These are phyloP conservation scores for Candida maris DNA, from an alignment of 805 yeast genomes.

Conservation along the genomic window DNA sequence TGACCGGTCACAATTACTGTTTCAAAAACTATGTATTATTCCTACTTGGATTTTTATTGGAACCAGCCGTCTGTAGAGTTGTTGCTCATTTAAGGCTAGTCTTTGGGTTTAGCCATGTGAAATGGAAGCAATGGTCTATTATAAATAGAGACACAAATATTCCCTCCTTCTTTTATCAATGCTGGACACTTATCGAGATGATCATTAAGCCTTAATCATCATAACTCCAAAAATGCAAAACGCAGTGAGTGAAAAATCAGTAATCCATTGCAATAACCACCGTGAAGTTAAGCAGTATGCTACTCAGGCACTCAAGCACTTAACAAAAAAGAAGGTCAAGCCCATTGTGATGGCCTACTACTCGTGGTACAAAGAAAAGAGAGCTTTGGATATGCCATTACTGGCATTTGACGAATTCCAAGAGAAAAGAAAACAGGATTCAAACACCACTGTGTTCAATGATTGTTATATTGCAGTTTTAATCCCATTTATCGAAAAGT, in stretches of 20 bases:
- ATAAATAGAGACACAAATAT: no score
- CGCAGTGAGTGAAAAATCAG: background rate
- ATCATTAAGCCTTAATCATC: no score
- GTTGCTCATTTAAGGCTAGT: no score
- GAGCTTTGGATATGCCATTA: slow-evolving; percentile 1
- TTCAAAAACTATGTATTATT: no score
- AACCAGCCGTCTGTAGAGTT: no score
- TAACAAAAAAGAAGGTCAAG: slow-evolving; percentile 23
- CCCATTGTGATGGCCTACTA: slow-evolving; percentile 18
- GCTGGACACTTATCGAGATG: no score
- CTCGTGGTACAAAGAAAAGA: slow-evolving; percentile 16
- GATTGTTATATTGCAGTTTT: slow-evolving; percentile 15
- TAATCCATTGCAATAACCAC: slow-evolving; percentile 11
- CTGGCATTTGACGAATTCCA: slow-evolving; percentile 3
- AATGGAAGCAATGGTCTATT: no score
- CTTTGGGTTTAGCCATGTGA: no score
- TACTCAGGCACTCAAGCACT: slow-evolving; percentile 15
- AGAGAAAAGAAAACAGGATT: slow-evolving; percentile 1
- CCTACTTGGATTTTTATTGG: no score
- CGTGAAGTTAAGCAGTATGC: slow-evolving; percentile 16
- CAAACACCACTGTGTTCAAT: slow-evolving; percentile 9
- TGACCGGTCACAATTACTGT: slow-evolving; percentile 6
- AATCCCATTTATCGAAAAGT: slow-evolving; percentile 11
- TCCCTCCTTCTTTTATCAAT: no score
- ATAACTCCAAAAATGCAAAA: no score